These are phyloP conservation scores for Pyricularia grisea DNA, from an alignment of 2,329 filamentous ascomycete genomes.

Conservation along the genomic window DNA sequence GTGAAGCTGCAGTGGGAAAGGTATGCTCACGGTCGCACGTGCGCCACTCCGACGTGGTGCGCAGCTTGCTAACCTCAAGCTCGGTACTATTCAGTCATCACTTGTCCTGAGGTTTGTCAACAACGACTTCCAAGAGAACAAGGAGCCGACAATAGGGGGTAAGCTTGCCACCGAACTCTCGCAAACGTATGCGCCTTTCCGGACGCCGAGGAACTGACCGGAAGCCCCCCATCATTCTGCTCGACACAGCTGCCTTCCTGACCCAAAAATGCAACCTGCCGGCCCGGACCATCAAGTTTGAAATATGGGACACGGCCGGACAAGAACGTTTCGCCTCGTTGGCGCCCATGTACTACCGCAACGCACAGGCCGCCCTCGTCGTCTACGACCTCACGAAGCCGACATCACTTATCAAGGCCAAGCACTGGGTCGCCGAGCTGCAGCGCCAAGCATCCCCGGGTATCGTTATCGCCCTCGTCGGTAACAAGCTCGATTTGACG, in stretches of 20 bases:
- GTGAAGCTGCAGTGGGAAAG: conserved; percentile 97
- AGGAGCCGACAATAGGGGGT: conserved; percentile 98
- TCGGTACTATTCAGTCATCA: conserved; percentile 63
- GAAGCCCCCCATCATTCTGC: conserved; percentile 1
- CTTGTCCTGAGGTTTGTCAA: conserved; percentile 97
- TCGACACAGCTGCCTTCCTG: conserved; percentile 78
- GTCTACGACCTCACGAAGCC: conserved; percentile 98
- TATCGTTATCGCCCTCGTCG: conserved; percentile 93
- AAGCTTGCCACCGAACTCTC: conserved; percentile 19
- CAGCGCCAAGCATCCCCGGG: conserved; percentile 93
- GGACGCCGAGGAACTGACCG: neutral
- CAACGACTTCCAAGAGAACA: conserved; percentile 99
- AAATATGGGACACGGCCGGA: conserved; percentile 97
- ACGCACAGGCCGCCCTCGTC: conserved; percentile 92
- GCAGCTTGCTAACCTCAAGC: neutral
- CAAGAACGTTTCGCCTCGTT: conserved; percentile 96
- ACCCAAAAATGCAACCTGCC: conserved; percentile 98
- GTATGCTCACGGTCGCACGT: conserved; percentile 39
- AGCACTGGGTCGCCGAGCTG: conserved; percentile 97
- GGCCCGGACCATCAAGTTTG: conserved; percentile 82
- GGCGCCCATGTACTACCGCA: conserved; percentile 99
- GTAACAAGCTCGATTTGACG: conserved; percentile 91
- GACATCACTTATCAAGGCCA: conserved; percentile 89
- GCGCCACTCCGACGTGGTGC: neutral
- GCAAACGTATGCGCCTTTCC: neutral